Evolutionary conservation across 257 asterid species (phyloP).

Genomic region (Solanum chilense): DNA sequence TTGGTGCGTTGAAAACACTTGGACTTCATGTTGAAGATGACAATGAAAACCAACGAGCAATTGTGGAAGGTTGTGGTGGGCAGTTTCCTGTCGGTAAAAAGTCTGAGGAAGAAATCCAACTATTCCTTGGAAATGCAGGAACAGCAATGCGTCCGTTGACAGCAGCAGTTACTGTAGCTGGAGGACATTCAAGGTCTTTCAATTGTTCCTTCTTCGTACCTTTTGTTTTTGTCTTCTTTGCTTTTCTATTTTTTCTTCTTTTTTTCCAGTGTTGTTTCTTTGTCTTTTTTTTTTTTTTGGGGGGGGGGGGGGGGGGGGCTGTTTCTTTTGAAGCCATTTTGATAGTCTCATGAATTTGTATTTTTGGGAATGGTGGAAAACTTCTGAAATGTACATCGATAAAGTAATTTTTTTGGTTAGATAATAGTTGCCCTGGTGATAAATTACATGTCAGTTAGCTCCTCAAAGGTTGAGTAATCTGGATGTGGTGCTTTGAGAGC

Average conservation of each 20-base stretch:
- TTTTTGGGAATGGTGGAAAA: not conserved
- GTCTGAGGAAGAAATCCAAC: constrained; percentile 67
- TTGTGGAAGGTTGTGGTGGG: constrained; percentile 85
- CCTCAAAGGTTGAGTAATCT: not conserved
- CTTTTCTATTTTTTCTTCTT: not conserved
- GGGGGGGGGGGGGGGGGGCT: not conserved
- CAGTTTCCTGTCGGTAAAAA: constrained; percentile 71
- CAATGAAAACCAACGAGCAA: constrained; percentile 54
- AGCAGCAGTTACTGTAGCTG: constrained; percentile 94
- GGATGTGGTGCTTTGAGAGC: not conserved
- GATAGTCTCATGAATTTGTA: not conserved
- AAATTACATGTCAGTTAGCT: not conserved
- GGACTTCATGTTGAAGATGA: constrained; percentile 81
- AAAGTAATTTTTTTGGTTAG: not conserved
- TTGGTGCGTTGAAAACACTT: constrained; percentile 81
- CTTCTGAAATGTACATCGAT: not conserved
- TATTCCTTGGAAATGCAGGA: constrained; percentile 99
- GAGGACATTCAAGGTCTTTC: constrained; percentile 71
- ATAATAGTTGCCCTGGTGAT: not conserved
- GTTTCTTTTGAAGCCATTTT: not conserved
- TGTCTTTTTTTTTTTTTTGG: not conserved
- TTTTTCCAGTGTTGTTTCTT: not conserved
- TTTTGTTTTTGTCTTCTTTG: not conserved
- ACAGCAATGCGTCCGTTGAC: constrained; percentile 99
- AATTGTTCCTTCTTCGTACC: not conserved